Evolutionary conservation across 768 basidiomycete genomes (phyloP), one percentile per base, ranked within the genome.

Genomic region (Sarcodon aspratus): DNA sequence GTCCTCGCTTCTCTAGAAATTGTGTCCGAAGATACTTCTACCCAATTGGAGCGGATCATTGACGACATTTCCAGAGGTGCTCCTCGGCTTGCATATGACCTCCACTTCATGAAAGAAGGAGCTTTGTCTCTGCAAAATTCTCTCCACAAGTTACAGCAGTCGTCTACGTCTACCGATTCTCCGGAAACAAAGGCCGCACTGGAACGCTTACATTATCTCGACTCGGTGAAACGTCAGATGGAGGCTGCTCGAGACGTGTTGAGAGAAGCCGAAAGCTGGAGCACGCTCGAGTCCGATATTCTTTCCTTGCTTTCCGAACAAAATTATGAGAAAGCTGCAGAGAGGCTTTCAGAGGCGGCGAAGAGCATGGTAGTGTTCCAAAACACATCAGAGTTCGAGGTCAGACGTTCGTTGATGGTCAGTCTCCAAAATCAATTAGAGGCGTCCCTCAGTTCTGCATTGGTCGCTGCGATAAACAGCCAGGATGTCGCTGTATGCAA

Each of bases 201-300:
- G 50, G 82, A 90, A 48, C 76, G 77, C 33, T 68, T 99, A n/a
- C 79, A 80, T 47, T 71, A 81, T 40, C 73, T 98, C 36, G 92
- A 98, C 63, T 79, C 76, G 9, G 75, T 93, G 31, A 96, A 92
- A 60, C 69, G 69, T 18, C 73, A 85, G 17, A 93, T 99, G 90
- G 91, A 93, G 61, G 80, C 82, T 0, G 77, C 91, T 1, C 73
- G 93, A 33, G 91, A 91, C 53, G 92, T 97, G 13, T 67, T 98
- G 34, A 79, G 84, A 21, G 95, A 98, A 61, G 94, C 96, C 10
- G 94, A 98, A 70, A 89, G 85, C 55, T 99, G 96, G 96, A 88
- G 85, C 50, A 89, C 90, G 2, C 74, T 99, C 43, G 96, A 98
- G 62, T 75, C 85, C 34, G 96, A 99, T 66, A 85, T 96, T 44